Conservation (phyloP, 495 filamentous ascomycete genomes). For the Penicillium diatomitis region DNA sequence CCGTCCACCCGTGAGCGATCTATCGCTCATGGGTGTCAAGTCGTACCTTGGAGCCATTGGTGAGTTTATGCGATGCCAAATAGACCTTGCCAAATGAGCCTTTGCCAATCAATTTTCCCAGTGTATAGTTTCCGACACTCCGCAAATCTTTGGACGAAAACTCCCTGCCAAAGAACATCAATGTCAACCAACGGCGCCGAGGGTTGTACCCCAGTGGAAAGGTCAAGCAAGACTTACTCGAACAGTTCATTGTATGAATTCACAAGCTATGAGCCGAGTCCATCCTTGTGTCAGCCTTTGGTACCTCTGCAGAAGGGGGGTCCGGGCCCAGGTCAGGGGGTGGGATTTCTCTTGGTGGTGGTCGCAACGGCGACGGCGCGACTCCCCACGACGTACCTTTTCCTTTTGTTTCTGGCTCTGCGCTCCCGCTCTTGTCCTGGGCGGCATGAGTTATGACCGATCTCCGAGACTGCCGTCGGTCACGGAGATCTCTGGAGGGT, state of each 20-base stretch:
- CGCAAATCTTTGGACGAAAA: slow-evolving; percentile 88
- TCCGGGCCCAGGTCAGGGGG: too few relatives aligned
- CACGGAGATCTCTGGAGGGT: slow-evolving; percentile 20
- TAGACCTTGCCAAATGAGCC: slow-evolving; percentile 98
- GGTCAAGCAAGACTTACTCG: slow-evolving; percentile 52
- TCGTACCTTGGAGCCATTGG: slow-evolving; percentile 92
- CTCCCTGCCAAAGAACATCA: slow-evolving; percentile 48
- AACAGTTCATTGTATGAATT: slow-evolving; percentile 93
- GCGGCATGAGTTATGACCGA: slow-evolving; percentile 44
- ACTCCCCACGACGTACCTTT: slow-evolving; percentile 54
- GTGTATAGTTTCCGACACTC: slow-evolving; percentile 86
- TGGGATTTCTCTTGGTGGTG: not conserved
- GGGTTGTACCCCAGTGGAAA: not conserved
- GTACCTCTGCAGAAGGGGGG: too few relatives aligned
- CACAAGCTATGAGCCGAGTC: slow-evolving; percentile 58
- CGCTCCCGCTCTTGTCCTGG: slow-evolving; percentile 74
- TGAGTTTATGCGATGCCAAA: slow-evolving; percentile 92
- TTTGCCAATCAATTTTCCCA: slow-evolving; percentile 89
- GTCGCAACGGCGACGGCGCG: not conserved
- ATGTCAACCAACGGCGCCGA: too few relatives aligned
- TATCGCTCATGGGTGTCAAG: not conserved
- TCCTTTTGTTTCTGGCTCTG: slow-evolving; percentile 89
- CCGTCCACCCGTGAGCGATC: too few relatives aligned
- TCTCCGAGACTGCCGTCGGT: slow-evolving; percentile 12
- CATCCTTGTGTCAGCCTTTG: too few relatives aligned